Percentiles rank a stretch among this genome's conserved stretches.
These are phyloP conservation scores for Pythium aquatile DNA, from an alignment of 352 stramenopile genomes.

Conservation along the genomic window DNA sequence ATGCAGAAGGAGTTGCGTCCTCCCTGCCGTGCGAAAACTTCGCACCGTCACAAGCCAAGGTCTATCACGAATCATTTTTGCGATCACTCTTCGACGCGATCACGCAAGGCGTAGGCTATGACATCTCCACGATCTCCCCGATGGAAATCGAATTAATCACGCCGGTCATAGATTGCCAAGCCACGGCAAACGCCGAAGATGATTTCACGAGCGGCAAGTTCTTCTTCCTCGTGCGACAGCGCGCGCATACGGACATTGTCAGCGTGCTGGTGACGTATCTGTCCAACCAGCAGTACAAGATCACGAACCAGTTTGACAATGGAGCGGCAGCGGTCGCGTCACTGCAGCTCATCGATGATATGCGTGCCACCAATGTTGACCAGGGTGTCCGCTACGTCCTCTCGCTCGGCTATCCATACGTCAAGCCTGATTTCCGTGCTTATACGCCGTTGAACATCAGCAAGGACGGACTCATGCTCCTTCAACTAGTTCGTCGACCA, in stretches of 20 bases:
- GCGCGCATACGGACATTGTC: conserved; percentile 5
- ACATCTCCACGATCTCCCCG: not conserved
- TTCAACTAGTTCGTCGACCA: not conserved
- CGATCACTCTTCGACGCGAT: conserved; percentile 10
- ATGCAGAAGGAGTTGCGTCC: not conserved
- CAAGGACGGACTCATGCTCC: not conserved
- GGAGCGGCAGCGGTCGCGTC: not conserved
- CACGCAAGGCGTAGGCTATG: conserved; percentile 4
- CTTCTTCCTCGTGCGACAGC: conserved; percentile 14
- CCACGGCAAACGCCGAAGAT: not conserved
- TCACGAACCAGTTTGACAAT: conserved; percentile 1
- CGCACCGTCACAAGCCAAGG: not conserved
- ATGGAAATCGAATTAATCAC: conserved; percentile 1
- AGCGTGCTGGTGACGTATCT: conserved; percentile 2
- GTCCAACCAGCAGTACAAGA: conserved; percentile 20
- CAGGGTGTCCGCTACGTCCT: not conserved
- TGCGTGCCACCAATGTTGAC: not conserved
- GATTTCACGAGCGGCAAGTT: conserved; percentile 7
- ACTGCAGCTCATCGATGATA: conserved; percentile 13
- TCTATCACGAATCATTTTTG: conserved; percentile 9
- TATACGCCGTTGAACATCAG: conserved; percentile 2
- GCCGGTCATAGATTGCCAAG: not conserved
- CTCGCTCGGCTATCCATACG: conserved; percentile 18
- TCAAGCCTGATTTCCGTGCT: not conserved
- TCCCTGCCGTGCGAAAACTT: not conserved